phyloP scores from a whole-genome alignment of 2,329 filamentous ascomycete species.

The Diaporthe humulicola region DNA sequence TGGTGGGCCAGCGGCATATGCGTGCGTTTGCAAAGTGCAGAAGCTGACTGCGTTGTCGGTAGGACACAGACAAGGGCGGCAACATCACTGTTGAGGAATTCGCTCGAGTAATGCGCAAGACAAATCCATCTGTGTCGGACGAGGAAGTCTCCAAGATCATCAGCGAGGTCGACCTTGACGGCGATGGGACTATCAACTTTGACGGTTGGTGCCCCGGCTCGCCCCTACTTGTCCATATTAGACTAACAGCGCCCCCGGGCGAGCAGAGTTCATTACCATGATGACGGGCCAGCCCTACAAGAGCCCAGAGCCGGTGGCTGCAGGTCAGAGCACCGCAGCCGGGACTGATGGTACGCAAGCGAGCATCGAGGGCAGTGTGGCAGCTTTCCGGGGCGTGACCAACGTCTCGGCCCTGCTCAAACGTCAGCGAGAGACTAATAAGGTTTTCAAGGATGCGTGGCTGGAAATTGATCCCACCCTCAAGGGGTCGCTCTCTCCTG shows the following conservation, averaged over 20 bases:
- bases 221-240: not conserved
- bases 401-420: conserved; percentile 38
- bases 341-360: conserved; percentile 36
- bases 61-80: conserved; percentile 43
- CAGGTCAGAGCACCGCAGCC: conserved; percentile 46
- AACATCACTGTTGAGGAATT: conserved; percentile 55
- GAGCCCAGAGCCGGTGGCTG: conserved; percentile 43
- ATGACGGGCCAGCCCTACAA: conserved; percentile 54
- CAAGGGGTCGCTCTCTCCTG: conserved; percentile 50
- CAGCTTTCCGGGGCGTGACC: conserved; percentile 37
- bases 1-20: no score
- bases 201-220: conserved; percentile 46
- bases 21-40: not conserved
- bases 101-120: conserved; percentile 52
- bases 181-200: conserved; percentile 55
- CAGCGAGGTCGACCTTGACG: conserved; percentile 54
- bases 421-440: conserved; percentile 38
- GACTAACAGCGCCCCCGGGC: not conserved
- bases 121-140: conserved; percentile 45
- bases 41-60: not conserved
- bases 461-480: conserved; percentile 50
- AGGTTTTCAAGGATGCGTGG: conserved; percentile 48
- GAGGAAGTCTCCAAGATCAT: conserved; percentile 55
- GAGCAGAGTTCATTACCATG: conserved; percentile 56
- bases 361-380: conserved; percentile 31